Base-by-base conservation (phyloP, 2,329 filamentous ascomycete genomes). In the Dactylellina drechsleri region DNA sequence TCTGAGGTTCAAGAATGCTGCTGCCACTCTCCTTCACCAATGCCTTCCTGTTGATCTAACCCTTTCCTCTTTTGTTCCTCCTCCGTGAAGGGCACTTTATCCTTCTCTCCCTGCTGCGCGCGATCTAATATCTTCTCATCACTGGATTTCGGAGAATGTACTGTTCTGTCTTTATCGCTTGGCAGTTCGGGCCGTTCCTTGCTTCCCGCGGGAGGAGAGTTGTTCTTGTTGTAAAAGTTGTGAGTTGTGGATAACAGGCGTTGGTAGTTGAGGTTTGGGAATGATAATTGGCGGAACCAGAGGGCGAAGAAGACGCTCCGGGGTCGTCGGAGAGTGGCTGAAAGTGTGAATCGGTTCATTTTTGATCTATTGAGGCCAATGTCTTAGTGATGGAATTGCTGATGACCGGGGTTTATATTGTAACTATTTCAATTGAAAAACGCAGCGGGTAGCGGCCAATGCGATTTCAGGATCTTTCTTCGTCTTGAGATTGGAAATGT, bases 121-220 rank as follows among this genome's bases (percentile, higher is more conserved):
- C 68, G 68, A 43, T 73, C 68, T 28, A 66, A 26, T 18, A 74
- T 74, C 52, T 74, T 74, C 15, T 74, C 70, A 41, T 74, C 70
- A 41, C 68, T 73, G 2, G 68, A 73, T 28, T 73, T 73, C 16
- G 61, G 56, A 15, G 68, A 73, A 4, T 66, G 49, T n/a, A 49
- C 12, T 4, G 49, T 60, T 10, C 62, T 50, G 15, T 45, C 31
- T 16, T 67, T 59, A 40, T 74, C 70, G n/a, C 57, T 56, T 28
- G 62, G 62, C 3, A 67, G 50, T 16, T 26, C 58, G n/a, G 70
- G 62, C 31, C 70, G 61, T 57, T 64, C 16, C 28, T 58, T 43
- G 28, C 26, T 10, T 12, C 70, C 70, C 0, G 62, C 61, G 13
- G 60, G 59, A 12, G 53, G 49, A 13, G 36, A 49, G 10, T 61